Evolutionary conservation across 768 basidiomycete genomes (phyloP).

Genomic region (Russula dissimulans): DNA sequence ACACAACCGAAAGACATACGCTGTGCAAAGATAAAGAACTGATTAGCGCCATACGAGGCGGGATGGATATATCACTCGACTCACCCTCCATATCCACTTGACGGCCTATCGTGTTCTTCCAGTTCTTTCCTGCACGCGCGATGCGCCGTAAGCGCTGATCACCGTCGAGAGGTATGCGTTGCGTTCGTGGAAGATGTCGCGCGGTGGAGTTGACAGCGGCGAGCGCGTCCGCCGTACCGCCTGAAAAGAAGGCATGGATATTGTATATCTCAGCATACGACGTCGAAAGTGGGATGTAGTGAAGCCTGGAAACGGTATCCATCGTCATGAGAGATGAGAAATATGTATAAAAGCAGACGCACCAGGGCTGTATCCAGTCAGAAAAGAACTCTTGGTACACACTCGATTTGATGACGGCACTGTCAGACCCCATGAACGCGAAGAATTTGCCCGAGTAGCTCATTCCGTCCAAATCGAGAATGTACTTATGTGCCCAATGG

Average conservation of each 20-base stretch:
- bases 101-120: slow-evolving; percentile 79
- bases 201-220: slow-evolving; percentile 43
- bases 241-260: slow-evolving; percentile 87
- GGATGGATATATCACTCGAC: slow-evolving; percentile 22
- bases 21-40: slow-evolving; percentile 31
- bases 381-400: slow-evolving; percentile 87
- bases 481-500: slow-evolving; percentile 88
- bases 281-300: slow-evolving; percentile 87
- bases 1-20: slow-evolving; percentile 79
- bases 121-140: slow-evolving; percentile 85
- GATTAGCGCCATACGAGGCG: slow-evolving; percentile 12
- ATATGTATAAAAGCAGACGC: slow-evolving; percentile 20
- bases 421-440: slow-evolving; percentile 77
- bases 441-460: slow-evolving; percentile 88
- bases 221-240: slow-evolving; percentile 56
- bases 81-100: slow-evolving; percentile 88
- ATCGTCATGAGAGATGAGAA: not conserved
- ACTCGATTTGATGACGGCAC: slow-evolving; percentile 82
- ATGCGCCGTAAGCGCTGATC: slow-evolving; percentile 71
- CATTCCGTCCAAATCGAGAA: slow-evolving; percentile 92
- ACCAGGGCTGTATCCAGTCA: slow-evolving; percentile 92
- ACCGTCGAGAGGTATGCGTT: slow-evolving; percentile 41
- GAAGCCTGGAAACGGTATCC: slow-evolving; percentile 49
- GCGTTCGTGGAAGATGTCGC: slow-evolving; percentile 26
- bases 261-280: slow-evolving; percentile 91